phyloP scores from a whole-genome alignment of 139 green algal genomes.

The Picochlorum sp. region DNA sequence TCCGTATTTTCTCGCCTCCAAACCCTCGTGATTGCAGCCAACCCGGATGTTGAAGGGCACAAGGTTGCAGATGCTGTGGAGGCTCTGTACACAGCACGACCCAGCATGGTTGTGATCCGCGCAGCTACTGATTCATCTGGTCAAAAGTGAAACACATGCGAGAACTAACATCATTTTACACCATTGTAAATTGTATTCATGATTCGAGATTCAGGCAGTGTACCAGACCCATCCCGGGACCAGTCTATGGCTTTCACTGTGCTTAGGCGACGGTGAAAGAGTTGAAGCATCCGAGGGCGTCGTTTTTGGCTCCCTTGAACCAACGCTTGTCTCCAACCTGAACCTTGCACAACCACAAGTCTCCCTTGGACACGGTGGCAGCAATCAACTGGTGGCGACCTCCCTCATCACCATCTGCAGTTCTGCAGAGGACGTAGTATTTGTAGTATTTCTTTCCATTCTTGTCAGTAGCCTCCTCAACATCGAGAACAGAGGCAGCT shows the following conservation, averaged over 20 bases:
- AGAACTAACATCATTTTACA: too few relatives aligned
- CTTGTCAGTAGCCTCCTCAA: conserved; percentile 65
- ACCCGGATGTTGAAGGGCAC: conserved; percentile 13
- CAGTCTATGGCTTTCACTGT: not conserved
- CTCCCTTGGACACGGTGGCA: conserved; percentile 75
- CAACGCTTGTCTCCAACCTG: conserved; percentile 72
- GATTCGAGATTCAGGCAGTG: too few relatives aligned
- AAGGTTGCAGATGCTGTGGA: conserved; percentile 1
- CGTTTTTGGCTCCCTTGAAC: conserved; percentile 64
- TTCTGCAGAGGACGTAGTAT: conserved; percentile 70
- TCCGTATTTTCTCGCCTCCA: not conserved
- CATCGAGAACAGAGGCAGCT: conserved; percentile 73
- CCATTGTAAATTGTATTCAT: too few relatives aligned
- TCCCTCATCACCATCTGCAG: conserved; percentile 93
- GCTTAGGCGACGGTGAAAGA: conserved; percentile 67
- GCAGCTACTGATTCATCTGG: too few relatives aligned
- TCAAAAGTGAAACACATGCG: too few relatives aligned
- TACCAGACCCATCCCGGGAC: too few relatives aligned
- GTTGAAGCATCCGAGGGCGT: conserved; percentile 31
- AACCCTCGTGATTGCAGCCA: conserved; percentile 23
- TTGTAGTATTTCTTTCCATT: conserved; percentile 98
- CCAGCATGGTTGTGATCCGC: too few relatives aligned
- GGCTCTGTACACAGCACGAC: too few relatives aligned
- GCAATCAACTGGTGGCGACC: conserved; percentile 91
- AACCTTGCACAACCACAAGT: conserved; percentile 69